Evolutionary conservation across 257 asterid species (phyloP).

Genomic region (Gentiana straminea): DNA sequence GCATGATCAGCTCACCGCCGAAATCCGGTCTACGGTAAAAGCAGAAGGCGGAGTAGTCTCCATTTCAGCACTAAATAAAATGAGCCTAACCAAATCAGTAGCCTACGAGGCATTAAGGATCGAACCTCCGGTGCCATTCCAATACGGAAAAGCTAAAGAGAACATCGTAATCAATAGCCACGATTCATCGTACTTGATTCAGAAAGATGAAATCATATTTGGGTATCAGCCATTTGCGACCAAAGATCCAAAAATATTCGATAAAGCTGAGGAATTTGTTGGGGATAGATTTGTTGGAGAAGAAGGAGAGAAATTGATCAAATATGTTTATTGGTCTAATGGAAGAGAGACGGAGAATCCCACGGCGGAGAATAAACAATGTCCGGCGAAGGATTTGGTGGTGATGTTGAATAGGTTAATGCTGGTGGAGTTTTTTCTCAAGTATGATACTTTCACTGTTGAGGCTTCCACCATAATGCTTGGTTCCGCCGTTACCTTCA

Average conservation of each 20-base stretch:
- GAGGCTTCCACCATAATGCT: conserved; percentile 20
- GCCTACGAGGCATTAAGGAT: conserved; percentile 60
- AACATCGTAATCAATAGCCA: conserved; percentile 48
- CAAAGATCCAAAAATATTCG: conserved; percentile 40
- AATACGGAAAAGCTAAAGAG: conserved; percentile 30
- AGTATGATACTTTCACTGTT: conserved; percentile 40
- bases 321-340: conserved; percentile 52
- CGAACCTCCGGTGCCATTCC: conserved; percentile 29
- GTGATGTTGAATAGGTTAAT: conserved; percentile 42
- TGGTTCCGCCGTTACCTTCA: conserved; percentile 39
- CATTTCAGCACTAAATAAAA: conserved; percentile 22
- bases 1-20: conserved; percentile 45
- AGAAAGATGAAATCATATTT: conserved; percentile 68
- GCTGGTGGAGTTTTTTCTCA: conserved; percentile 56
- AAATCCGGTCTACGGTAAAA: conserved; percentile 41
- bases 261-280: conserved; percentile 27
- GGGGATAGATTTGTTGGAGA: conserved; percentile 51
- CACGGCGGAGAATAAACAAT: conserved; percentile 46
- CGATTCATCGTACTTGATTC: conserved; percentile 38
- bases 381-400: conserved; percentile 51
- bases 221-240: conserved; percentile 72
- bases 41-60: conserved; percentile 40
- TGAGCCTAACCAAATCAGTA: conserved; percentile 49
- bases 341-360: conserved; percentile 51
- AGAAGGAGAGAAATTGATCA: conserved; percentile 32